A percentile compares a stretch with the other conserved stretches of the same genome.
Evolutionary conservation across 305 asterid species (phyloP).

Genomic region (Solanum chacoense): DNA sequence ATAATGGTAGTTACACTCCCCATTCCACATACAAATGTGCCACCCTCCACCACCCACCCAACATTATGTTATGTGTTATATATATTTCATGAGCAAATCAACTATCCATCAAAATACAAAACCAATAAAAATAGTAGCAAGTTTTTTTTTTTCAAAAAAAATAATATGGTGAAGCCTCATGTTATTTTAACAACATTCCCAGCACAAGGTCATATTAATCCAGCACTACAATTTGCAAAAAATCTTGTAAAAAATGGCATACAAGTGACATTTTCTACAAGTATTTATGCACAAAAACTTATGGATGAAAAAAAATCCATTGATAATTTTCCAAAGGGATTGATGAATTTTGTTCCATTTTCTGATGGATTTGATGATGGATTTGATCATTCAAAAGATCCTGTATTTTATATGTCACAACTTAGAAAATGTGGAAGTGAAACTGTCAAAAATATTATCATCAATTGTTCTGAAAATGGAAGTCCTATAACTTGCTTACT

Average conservation of each 20-base stretch:
- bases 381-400: background rate
- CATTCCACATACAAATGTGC: background rate
- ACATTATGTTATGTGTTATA: background rate
- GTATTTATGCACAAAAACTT: slow-evolving; percentile 12
- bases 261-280: slow-evolving; percentile 25
- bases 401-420: background rate
- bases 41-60: background rate
- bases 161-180: slow-evolving; percentile 1
- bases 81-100: background rate
- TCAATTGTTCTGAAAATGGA: background rate
- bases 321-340: background rate
- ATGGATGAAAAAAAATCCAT: slow-evolving; percentile 8
- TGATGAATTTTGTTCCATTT: slow-evolving; percentile 23
- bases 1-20: background rate
- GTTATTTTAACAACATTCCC: slow-evolving; percentile 27
- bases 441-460: slow-evolving; percentile 1
- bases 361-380: slow-evolving; percentile 29
- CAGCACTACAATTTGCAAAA: slow-evolving; percentile 31
- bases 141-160: background rate
- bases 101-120: background rate
- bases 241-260: slow-evolving; percentile 17
- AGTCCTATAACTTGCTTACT: slow-evolving; percentile 16
- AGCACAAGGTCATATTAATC: slow-evolving; percentile 40
- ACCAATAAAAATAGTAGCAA: background rate
- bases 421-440: slow-evolving; percentile 9